Evolutionary conservation across 2,329 filamentous ascomycete species (phyloP), one percentile per base, ranked within the genome.

Genomic region (Colletotrichum simmondsii): DNA sequence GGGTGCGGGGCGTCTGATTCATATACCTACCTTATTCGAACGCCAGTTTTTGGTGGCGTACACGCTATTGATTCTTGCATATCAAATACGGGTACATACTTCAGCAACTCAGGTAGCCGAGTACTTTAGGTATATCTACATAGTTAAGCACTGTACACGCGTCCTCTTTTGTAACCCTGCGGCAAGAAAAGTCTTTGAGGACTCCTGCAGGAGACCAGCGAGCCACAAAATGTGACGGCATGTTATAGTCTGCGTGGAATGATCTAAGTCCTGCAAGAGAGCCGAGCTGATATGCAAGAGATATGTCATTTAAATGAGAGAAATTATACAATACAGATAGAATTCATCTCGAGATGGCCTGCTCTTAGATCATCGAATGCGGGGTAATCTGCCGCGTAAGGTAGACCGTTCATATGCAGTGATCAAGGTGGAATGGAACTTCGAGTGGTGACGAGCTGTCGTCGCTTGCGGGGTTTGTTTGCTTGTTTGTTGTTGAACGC

Each of bases 191-290:
- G 4, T 35, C 19, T 4, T 35, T 58, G 7, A 16, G 10, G 56
- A 32, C 8, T 49, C 3, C 46, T 49, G 46, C 46, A 58, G 56
- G 56, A 58, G 56, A 19, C 30, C 56, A 58, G 56, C 56, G 35
- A 28, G 26, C 56, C 56, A 58, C 56, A 58, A 58, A 58, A 58
- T 22, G 56, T 58, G 56, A 58, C 56, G 56, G 56, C 56, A 28
- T 5, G 10, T 58, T 58, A 58, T 58, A 32, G 56, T 32, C 56
- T 58, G 12, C 56, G 8, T 58, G 0, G 11, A 58, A 5, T 32
- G 56, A 28, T 58, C 26, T 58, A 32, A 0, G 11, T 58, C 56
- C n/a, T 58, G 56, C 56, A 28, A 16, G 28, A 58, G 24, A 58
- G 2, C 56, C 19, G 56, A 58, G 56, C 22, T 58, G 22, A 58